Evolutionary conservation across 768 basidiomycete genomes (phyloP).

Genomic region (Epithele typhae): DNA sequence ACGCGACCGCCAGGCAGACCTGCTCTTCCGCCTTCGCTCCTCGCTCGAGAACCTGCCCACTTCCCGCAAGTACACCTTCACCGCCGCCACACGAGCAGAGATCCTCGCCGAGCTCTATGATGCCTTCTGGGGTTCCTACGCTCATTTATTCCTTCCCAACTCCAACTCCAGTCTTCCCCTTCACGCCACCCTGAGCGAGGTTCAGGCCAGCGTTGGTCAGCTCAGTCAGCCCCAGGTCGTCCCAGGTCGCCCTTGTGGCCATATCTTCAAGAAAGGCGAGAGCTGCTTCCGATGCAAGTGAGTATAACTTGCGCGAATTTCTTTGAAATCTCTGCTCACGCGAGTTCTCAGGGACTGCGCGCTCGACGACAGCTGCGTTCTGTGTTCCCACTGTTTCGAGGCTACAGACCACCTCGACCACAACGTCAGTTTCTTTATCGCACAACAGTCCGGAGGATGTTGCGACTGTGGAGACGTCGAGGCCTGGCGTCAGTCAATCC

Average conservation of each 20-base stretch:
- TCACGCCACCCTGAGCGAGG: constrained; percentile 63
- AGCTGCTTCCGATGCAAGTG: constrained; percentile 93
- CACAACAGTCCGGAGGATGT: constrained; percentile 87
- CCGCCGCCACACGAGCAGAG: constrained; percentile 68
- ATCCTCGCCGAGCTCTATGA: constrained; percentile 79
- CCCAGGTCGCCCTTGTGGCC: constrained; percentile 75
- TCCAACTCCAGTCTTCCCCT: constrained; percentile 59
- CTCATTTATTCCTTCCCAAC: constrained; percentile 66
- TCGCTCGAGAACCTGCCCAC: constrained; percentile 79
- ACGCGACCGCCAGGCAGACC: constrained; percentile 54
- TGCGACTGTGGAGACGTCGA: constrained; percentile 95
- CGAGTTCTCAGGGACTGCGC: constrained; percentile 71
- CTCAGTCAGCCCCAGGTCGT: constrained; percentile 55
- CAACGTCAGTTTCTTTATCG: constrained; percentile 91
- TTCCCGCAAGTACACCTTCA: constrained; percentile 73
- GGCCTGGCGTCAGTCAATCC: constrained; percentile 69
- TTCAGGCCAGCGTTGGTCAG: constrained; percentile 56
- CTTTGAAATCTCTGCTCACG: neutral
- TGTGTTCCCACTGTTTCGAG: constrained; percentile 89
- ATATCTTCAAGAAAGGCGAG: constrained; percentile 88
- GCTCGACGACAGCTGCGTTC: constrained; percentile 82
- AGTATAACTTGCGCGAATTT: constrained; percentile 27
- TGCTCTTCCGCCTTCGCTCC: constrained; percentile 69
- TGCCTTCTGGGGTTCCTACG: constrained; percentile 76
- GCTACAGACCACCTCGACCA: constrained; percentile 83